Base-by-base conservation (phyloP, 2,329 filamentous ascomycete genomes). In the Phialocephala sp. region DNA sequence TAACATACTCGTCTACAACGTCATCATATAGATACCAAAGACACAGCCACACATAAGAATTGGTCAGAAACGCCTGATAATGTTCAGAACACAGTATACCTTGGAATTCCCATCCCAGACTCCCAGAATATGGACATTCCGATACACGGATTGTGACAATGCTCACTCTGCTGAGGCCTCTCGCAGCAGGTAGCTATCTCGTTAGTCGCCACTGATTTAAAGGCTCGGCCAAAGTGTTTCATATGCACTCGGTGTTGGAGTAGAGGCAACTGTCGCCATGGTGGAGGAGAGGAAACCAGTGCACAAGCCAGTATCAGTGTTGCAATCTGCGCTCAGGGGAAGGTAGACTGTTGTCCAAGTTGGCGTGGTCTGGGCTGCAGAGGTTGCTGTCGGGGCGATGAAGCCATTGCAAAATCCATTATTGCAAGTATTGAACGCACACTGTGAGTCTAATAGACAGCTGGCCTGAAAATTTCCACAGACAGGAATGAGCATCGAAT, bases 291-390 rank as follows among this genome's bases (percentile, higher is more conserved):
- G 8, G 32, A 64, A 59, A 8, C 63, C 68, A 37, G 27, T 57
- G 62, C 66, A 68, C 9, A 65, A 36, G 6, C 65, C 68, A 15
- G 60, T 47, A 14, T 64, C 41, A 2, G 45, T 47, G 32, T 58
- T 57, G 54, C 65, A 69, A n/a, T 41, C 45, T n/a, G 56, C 59
- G 20, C 61, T 59, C 5, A 66, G 59, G 22, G 59, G 56, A 14
- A 59, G 56, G 24, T 63, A 62, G 20, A 68, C 45, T 9, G 39
- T 66, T 5, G 55, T 47, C 18, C 24, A 55, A 11, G 27, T 55
- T 6, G 24, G 15, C 9, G 14, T 20, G 36, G 55, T 22, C 18
- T 20, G 52, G 5, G 27, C 24, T 4, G 27, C 52, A 12, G 52
- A 57, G 32, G 55, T 37, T 2, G 55, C 22, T 12, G 55, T 37